Evolutionary conservation across 2,329 filamentous ascomycete genomes (phyloP).

Genomic region (Aspergillus alliaceus): DNA sequence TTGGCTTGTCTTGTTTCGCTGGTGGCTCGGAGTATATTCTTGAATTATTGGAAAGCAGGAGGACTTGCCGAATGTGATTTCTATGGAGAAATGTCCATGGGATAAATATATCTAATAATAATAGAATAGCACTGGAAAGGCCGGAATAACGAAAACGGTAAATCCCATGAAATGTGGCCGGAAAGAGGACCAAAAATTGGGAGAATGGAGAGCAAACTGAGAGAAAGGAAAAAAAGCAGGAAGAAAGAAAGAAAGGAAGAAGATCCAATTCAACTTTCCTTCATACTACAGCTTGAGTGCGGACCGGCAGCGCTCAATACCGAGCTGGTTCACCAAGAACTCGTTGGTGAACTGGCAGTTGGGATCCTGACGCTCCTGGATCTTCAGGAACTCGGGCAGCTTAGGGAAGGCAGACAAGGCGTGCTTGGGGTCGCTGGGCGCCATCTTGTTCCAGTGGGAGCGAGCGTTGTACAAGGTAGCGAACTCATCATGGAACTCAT

Average conservation of each 20-base stretch:
- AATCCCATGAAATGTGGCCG: no score
- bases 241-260: neutral
- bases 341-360: constrained; percentile 22
- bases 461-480: constrained; percentile 17
- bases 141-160: no score
- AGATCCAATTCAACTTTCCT: neutral
- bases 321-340: constrained; percentile 16
- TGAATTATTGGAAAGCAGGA: no score
- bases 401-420: constrained; percentile 13
- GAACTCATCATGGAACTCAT: constrained; percentile 15
- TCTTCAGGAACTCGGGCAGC: constrained; percentile 14
- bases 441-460: constrained; percentile 22
- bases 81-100: no score
- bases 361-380: constrained; percentile 18
- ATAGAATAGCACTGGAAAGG: no score
- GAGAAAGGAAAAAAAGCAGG: neutral
- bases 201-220: no score
- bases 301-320: constrained; percentile 13
- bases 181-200: no score
- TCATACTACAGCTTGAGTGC: neutral
- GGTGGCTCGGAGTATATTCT: no score
- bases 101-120: no score
- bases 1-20: no score
- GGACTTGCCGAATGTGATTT: no score
- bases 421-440: constrained; percentile 11